Base-by-base conservation (phyloP, 2,329 filamentous ascomycete genomes). In the Microcera coccophila region DNA sequence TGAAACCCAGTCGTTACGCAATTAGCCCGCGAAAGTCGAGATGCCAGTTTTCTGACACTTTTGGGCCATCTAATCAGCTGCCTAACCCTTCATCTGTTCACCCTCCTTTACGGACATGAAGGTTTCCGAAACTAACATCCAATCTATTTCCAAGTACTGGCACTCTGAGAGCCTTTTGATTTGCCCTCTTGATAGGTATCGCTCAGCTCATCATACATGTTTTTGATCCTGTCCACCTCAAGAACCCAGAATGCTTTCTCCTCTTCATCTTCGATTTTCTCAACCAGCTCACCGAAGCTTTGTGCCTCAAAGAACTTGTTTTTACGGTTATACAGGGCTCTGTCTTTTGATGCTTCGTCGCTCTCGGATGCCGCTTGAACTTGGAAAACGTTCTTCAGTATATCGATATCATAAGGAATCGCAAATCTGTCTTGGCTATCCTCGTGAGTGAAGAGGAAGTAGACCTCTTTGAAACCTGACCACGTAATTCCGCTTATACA, bases 381-480 rank as follows among this genome's bases (percentile, higher is more conserved):
- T 3, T 72, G 65, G 51, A 79, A 81, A 2, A 81, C 76, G 42
- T 73, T 63, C 55, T 77, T 63, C 36, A 81, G 52, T 41, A 81
- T 80, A 37, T 78, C 70, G 47, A 80, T 78, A 45, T 81, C 77
- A 55, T 79, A 71, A 2, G 76, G 76, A 42, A 79, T 79, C 3
- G 61, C 58, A 52, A 81, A 79, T 5, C 77, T 53, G 48, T 80
- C 75, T 29, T 76, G 64, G 39, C 72, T 79, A 56, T 81, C 76
- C 57, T 79, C 72, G 54, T 80, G 78, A 0, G 76, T 79, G 59
- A 80, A 81, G 36, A 80, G 62, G 53, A 78, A 78, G 58, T 77
- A 79, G 42, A 81, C 66, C 58, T 75, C 70, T 44, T 65, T 66
- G 62, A 81, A 80, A 1, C 77, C 76, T 9, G 72, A 71, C 76